Evolutionary conservation across 2,329 filamentous ascomycete genomes (phyloP).

Genomic region (Stemphylium lycopersici): DNA sequence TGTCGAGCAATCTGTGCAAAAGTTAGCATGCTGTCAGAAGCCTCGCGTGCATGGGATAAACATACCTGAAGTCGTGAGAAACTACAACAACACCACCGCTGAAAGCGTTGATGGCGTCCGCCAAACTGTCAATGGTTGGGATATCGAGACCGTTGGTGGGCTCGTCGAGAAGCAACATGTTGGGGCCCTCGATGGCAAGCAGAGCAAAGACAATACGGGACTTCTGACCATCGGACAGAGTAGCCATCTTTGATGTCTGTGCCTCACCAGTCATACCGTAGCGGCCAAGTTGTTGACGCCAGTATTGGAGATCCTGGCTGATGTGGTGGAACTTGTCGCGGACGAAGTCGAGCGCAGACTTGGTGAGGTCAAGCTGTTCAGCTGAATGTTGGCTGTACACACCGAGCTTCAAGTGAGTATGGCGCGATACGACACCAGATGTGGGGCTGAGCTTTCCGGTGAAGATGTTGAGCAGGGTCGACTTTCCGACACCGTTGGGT

Average conservation of each 20-base stretch:
- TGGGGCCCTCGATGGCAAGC: slow-evolving; percentile 91
- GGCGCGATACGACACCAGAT: slow-evolving; percentile 78
- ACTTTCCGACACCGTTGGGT: slow-evolving; percentile 99
- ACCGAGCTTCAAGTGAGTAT: slow-evolving; percentile 98
- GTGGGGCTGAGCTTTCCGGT: slow-evolving; percentile 92
- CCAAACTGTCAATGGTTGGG: slow-evolving; percentile 95
- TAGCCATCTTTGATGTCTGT: slow-evolving; percentile 97
- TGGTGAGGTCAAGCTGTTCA: slow-evolving; percentile 97
- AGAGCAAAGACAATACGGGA: slow-evolving; percentile 97
- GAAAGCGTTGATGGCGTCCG: slow-evolving; percentile 96
- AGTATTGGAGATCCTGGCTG: slow-evolving; percentile 98
- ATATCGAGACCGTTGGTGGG: slow-evolving; percentile 99
- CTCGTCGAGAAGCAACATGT: slow-evolving; percentile 98
- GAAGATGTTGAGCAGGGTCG: slow-evolving; percentile 93
- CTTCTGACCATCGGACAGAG: slow-evolving; percentile 96
- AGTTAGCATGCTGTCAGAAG: slow-evolving; percentile 41
- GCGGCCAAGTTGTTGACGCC: slow-evolving; percentile 93
- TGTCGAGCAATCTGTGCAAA: slow-evolving; percentile 85
- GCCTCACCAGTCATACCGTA: slow-evolving; percentile 93
- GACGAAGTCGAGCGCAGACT: slow-evolving; percentile 96
- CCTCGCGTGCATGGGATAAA: neutral
- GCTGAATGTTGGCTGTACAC: slow-evolving; percentile 98
- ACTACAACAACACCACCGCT: slow-evolving; percentile 97
- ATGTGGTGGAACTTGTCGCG: slow-evolving; percentile 90
- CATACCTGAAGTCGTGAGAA: slow-evolving; percentile 97